Evolutionary conservation across 495 filamentous ascomycete genomes (phyloP).

Genomic region (Lepidopterella palustris): DNA sequence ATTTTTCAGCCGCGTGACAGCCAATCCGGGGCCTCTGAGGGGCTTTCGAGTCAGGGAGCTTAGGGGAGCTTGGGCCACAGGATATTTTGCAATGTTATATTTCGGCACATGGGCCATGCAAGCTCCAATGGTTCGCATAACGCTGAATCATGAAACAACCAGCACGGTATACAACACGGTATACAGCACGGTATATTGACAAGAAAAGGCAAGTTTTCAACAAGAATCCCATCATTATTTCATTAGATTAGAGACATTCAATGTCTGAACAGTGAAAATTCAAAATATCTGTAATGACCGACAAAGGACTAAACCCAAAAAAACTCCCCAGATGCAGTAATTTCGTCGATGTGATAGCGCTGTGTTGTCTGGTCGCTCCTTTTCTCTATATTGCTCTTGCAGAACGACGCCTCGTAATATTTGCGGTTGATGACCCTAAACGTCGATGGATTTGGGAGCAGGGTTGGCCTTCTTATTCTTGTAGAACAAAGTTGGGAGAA

Average conservation of each 20-base stretch:
- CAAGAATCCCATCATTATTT: not conserved
- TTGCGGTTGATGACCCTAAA: not conserved
- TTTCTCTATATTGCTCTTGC: not conserved
- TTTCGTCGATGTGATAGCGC: not conserved
- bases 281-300: slow-evolving; percentile 1
- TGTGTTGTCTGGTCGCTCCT: slow-evolving; percentile 12
- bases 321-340: not conserved
- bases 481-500: slow-evolving; percentile 37
- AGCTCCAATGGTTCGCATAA: not conserved
- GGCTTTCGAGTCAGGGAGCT: not conserved
- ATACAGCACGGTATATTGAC: not conserved
- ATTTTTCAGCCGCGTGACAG: not conserved
- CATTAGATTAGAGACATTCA: slow-evolving; percentile 29
- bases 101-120: no score
- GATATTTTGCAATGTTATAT: no score
- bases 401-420: not conserved
- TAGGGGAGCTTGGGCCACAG: not conserved
- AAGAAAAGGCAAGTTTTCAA: not conserved
- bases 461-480: slow-evolving; percentile 37
- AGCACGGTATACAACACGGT: no score
- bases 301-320: not conserved
- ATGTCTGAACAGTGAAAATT: slow-evolving; percentile 18
- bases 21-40: no score
- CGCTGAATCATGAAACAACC: no score
- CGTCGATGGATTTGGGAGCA: slow-evolving; percentile 26